Evolutionary conservation across 1,284 basidiomycete species (phyloP), one percentile per base, ranked within the genome.

Genomic region (Mycosarcoma maydis): DNA sequence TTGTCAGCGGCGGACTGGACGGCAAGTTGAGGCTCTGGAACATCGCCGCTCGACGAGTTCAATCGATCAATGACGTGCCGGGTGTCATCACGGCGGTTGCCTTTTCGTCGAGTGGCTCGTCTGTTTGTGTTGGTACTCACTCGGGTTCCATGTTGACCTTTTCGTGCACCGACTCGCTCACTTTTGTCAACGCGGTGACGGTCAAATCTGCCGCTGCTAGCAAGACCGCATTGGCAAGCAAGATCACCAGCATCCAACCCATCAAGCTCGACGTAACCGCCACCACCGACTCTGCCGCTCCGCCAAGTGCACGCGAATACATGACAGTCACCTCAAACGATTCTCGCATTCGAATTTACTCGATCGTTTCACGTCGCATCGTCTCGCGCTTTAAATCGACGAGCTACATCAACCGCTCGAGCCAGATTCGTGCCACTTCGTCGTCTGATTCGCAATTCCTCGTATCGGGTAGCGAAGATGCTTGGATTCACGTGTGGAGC

Each of bases 241-340:
- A 83, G 58, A 78, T 84, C 60, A 84, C 83, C 9, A 72, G 72
- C 22, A 78, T 82, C 29, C 73, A 78, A 19, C 69, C 76, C 3
- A 56, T 80, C 36, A 66, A 68, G 11, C 49, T 53, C 20, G 43
- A 40, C 32, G 52, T 48, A 29, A 46, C 57, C 33, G 40, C 37
- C 33, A 3, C n/a, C 43, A 49, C 38, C 17, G 11, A 16, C 26
- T 16, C 11, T 0, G 24, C 22, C 3, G 10, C 38, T 3, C n/a
- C 45, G 26, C 13, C 30, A 2, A 19, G 14, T 14, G 8, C 37
- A 4, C 17, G 30, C 10, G 81, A 83, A 29, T 72, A 76, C 7
- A 62, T 84, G 23, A 74, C 83, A 19, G 68, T 83, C 43, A 82
- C 82, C 16, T 80, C 75, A 16, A 84, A 84, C 72, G 83, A 83